Evolutionary conservation across 768 basidiomycete species (phyloP).

Genomic region (Candolleomyces eurysporus): DNA sequence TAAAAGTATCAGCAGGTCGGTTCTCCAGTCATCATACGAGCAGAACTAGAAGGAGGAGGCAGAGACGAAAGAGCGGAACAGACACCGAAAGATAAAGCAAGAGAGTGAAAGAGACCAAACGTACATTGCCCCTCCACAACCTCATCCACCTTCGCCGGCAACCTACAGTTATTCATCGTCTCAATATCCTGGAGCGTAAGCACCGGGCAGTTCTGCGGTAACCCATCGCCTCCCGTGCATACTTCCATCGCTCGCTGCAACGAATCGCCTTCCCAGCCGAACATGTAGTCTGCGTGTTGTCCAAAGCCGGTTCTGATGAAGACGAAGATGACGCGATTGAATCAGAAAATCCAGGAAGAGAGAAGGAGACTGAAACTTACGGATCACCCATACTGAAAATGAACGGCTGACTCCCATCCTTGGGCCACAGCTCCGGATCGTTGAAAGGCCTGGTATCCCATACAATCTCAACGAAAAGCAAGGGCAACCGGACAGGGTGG

Average conservation of each 20-base stretch:
- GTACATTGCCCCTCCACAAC: background rate
- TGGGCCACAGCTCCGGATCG: conserved; percentile 1
- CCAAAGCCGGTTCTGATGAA: background rate
- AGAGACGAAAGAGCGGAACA: no score
- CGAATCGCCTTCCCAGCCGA: conserved; percentile 2
- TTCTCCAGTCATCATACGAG: no score
- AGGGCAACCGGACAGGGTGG: conserved; percentile 7
- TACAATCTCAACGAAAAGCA: conserved; percentile 10
- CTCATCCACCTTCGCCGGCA: conserved; percentile 1
- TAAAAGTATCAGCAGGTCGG: no score
- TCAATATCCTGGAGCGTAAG: conserved; percentile 1
- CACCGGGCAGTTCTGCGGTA: background rate
- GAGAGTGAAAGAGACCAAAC: background rate
- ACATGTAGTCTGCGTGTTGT: background rate
- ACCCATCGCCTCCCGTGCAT: background rate
- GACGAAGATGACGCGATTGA: no score
- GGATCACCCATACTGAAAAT: conserved; percentile 13
- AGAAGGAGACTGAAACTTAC: background rate
- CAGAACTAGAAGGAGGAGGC: no score
- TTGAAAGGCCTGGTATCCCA: conserved; percentile 11
- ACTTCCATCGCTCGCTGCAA: background rate
- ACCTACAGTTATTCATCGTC: conserved; percentile 3
- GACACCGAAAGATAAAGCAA: no score
- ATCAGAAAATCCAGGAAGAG: background rate
- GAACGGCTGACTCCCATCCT: conserved; percentile 8